Evolutionary conservation across 2,329 filamentous ascomycete species (phyloP), one percentile per base, ranked within the genome.

Genomic region (Neofusicoccum sp.): DNA sequence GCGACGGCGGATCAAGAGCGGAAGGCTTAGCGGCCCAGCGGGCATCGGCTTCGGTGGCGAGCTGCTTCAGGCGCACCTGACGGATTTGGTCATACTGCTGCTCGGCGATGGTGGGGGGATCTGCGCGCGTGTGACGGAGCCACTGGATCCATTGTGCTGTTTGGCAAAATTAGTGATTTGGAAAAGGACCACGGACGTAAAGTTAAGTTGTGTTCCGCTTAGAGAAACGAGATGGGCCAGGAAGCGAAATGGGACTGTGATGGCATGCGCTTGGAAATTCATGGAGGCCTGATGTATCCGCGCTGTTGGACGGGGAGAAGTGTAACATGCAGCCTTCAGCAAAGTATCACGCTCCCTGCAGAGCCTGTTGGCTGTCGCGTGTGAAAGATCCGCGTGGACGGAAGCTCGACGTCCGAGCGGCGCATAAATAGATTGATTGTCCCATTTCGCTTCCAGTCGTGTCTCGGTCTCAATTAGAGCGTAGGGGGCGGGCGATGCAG

Each of bases 131-230:
- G 65, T 87, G 80, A 67, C 86, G 84, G 28, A 88, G 82, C 86
- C 86, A 88, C 75, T 88, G 86, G 68, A 86, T 84, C 86, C 86
- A 88, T 80, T 85, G 83, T 57, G 85, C 82, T 85, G 70, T 16
- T 44, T 12, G 41, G 14, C 6, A 9, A 45, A 28, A 41, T 58
- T 30, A 58, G 54, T 28, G 24, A 11, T 16, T 34, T 14, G 14
- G 7, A 26, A 30, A n/a, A 34, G n/a, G n/a, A 5, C 26, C 7
- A 8, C 34, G 14, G 14, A 38, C 14, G 48, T 33, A n/a, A 31
- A 34, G 24, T 33, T 20, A 47, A 28, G 36, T 44, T 26, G 16
- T 11, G 38, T 3, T n/a, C 28, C 49, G 49, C 51, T 56, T 56
- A 33, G 26, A 24, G 51, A 56, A 43, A 38, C 51, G 51, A 56